Evolutionary conservation across 129 eudicot species (phyloP), one percentile per base, ranked within the genome.

Genomic region (Lonicera japonica): DNA sequence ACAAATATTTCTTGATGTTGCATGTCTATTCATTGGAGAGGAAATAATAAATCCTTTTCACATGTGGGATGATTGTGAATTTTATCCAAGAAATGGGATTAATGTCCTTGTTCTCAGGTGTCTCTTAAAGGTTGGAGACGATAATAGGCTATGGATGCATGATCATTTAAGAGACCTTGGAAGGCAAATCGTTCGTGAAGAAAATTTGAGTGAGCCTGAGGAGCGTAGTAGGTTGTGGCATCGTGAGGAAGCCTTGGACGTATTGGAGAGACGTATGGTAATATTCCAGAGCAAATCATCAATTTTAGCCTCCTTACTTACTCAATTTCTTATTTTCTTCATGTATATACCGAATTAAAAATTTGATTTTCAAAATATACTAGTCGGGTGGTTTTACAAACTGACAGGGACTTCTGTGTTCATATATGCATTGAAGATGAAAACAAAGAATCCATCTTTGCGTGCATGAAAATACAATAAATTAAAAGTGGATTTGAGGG

Each of bases 111-210:
- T 21, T 16, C 17, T 1, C 5, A 39, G 63, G 23, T 66, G 54
- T 12, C 63, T 66, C 11, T 0, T 66, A 17, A 66, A 34, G 47
- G 54, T 66, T 21, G 39, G 21, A 13, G 63, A 34, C 5, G 71
- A 41, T 7, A 59, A 56, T 40, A 43, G 7, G 21, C 40, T 66
- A 54, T 36, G 22, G 46, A 66, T 66, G 71, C 71, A 66, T 40
- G 70, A 52, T 38, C 70, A 54, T 19, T 18, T 66, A 4, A 39
- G 63, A 56, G 63, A 66, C 25, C 55, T 66, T 62, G 71, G 71
- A 66, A 66, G 63, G 56, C 54, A 66, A 18, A 66, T 66, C 56
- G 63, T 66, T 56, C 10, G 18, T 10, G 18, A 53, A 0, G 48
- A 52, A 20, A 23, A 50, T 13, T 11, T 15, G 14, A 15, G 10